A percentile compares a stretch with the other conserved stretches of the same genome.
Evolutionary conservation across 768 basidiomycete genomes (phyloP).

Genomic region (Pisolithus albus): DNA sequence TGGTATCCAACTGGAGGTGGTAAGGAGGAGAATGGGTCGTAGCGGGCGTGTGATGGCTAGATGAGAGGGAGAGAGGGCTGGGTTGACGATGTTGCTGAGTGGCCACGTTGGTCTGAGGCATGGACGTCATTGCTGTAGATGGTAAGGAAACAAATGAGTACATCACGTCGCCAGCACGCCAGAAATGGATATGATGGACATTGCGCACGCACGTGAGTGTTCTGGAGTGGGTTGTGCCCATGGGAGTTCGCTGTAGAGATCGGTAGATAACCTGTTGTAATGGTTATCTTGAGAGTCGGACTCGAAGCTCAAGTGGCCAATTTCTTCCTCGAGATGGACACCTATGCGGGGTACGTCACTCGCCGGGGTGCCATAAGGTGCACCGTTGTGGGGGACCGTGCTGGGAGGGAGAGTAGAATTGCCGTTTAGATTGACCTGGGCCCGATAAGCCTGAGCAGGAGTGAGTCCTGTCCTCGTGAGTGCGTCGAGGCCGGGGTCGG

Average conservation of each 20-base stretch:
- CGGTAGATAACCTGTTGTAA: conserved; percentile 33
- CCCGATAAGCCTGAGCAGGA: conserved; percentile 76
- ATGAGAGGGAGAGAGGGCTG: conserved; percentile 35
- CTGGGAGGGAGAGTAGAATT: conserved; percentile 24
- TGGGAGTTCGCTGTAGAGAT: conserved; percentile 50
- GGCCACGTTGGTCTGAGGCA: conserved; percentile 17
- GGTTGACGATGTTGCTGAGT: conserved; percentile 25
- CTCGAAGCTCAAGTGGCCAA: conserved; percentile 53
- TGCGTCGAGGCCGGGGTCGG: conserved; percentile 40
- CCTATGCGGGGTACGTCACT: conserved; percentile 33
- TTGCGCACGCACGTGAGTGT: conserved; percentile 35
- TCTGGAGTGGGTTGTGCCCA: conserved; percentile 39
- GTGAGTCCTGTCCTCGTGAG: conserved; percentile 51
- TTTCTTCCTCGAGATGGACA: conserved; percentile 46
- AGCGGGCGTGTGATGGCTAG: conserved; percentile 31
- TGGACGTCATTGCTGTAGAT: conserved; percentile 18
- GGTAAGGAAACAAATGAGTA: conserved; percentile 16
- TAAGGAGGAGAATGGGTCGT: conserved; percentile 31
- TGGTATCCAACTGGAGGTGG: conserved; percentile 50
- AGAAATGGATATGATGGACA: conserved; percentile 19
- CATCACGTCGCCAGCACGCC: conserved; percentile 21
- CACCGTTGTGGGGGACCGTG: conserved; percentile 25
- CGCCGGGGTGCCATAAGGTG: conserved; percentile 13
- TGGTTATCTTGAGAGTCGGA: conserved; percentile 36
- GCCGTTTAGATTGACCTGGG: conserved; percentile 55